phyloP scores from a whole-genome alignment of 768 basidiomycete species.

The Hygrocybe punicea region DNA sequence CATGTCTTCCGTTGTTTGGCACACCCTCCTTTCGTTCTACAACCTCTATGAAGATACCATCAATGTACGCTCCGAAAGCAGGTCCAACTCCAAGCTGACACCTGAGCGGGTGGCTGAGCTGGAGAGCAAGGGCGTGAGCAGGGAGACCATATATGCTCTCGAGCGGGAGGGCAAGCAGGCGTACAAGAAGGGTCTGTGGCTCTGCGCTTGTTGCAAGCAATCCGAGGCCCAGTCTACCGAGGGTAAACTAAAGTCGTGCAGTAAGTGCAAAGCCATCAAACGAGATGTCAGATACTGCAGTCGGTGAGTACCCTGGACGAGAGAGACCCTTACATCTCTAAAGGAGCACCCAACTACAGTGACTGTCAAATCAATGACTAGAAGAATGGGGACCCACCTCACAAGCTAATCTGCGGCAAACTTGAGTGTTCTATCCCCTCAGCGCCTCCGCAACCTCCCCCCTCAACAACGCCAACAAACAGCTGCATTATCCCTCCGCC shows the following conservation, averaged over 20 bases:
- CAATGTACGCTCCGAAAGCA: too few species aligned
- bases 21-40: background rate
- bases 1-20: background rate
- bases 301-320: constrained; percentile 2
- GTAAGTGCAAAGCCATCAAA: constrained; percentile 1
- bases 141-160: background rate
- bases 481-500: too few species aligned
- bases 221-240: background rate
- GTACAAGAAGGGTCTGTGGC: background rate
- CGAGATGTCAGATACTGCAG: constrained; percentile 8
- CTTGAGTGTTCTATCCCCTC: background rate
- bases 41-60: too few species aligned
- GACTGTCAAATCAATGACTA: constrained; percentile 23
- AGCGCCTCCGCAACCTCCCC: background rate
- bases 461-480: too few species aligned
- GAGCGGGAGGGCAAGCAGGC: background rate
- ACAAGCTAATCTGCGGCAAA: constrained; percentile 19
- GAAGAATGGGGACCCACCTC: constrained; percentile 16
- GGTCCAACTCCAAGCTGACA: background rate
- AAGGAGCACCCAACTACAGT: constrained; percentile 4
- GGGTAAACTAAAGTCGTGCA: constrained; percentile 3
- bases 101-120: background rate
- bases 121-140: background rate
- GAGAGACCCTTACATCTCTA: background rate
- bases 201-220: constrained; percentile 9